Conservation (phyloP, 139 green algal genomes). For the Cymbomonas tetramitiformis region DNA sequence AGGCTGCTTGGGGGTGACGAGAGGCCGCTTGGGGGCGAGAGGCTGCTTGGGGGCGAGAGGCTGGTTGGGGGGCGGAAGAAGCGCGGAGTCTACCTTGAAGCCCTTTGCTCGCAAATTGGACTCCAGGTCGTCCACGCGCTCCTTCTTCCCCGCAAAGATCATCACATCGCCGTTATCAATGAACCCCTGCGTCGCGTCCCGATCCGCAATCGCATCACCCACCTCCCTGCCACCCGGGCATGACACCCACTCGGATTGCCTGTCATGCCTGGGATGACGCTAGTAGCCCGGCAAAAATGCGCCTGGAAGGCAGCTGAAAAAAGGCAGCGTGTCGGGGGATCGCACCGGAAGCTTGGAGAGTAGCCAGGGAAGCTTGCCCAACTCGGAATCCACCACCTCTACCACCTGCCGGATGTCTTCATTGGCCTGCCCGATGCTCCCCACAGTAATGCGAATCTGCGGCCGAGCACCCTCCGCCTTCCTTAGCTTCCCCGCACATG, state of each 20-base stretch:
- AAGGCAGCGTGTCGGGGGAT: no score
- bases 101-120: slow-evolving; percentile 27
- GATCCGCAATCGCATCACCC: no score
- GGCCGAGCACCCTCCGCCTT: neutral
- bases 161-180: slow-evolving; percentile 79
- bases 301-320: no score
- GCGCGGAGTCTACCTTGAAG: slow-evolving; percentile 29
- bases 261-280: no score
- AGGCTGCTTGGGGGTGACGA: no score
- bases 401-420: slow-evolving; percentile 51
- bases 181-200: no score
- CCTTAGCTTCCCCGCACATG: neutral
- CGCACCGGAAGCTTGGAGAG: slow-evolving; percentile 28
- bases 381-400: slow-evolving; percentile 36
- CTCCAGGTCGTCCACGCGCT: slow-evolving; percentile 58
- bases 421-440: slow-evolving; percentile 51
- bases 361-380: slow-evolving; percentile 62
- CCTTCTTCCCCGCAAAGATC: slow-evolving; percentile 67
- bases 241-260: no score
- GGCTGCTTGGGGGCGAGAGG: no score
- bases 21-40: no score
- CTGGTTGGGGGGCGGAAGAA: no score
- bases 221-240: no score
- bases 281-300: no score
- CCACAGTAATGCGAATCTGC: slow-evolving; percentile 15